phyloP scores from a whole-genome alignment of 2,329 filamentous ascomycete genomes.

The Salinomyces thailandicus region DNA sequence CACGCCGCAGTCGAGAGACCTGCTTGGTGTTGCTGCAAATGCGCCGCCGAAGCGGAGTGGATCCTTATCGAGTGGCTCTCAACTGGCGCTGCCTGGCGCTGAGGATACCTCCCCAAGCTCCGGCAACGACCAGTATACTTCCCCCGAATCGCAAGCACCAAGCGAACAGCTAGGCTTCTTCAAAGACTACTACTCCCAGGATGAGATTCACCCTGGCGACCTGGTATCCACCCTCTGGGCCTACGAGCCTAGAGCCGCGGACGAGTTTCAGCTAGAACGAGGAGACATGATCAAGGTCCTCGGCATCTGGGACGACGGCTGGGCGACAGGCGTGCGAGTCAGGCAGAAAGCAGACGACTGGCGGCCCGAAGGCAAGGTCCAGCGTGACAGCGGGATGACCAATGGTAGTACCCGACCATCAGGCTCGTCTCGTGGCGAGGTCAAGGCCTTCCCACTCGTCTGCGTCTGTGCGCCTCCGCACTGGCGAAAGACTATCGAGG shows the following conservation, averaged over 20 bases:
- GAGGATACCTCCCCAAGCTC: conserved; percentile 65
- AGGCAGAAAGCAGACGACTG: conserved; percentile 80
- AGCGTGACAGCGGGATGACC: conserved; percentile 89
- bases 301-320: conserved; percentile 98
- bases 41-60: conserved; percentile 57
- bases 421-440: conserved; percentile 51
- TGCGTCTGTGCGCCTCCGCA: conserved; percentile 92
- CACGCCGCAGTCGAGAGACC: conserved; percentile 53
- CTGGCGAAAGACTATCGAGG: conserved; percentile 94
- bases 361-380: conserved; percentile 55
- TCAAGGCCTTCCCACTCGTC: conserved; percentile 95
- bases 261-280: conserved; percentile 86
- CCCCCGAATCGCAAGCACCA: conserved; percentile 79
- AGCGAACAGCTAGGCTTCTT: conserved; percentile 94
- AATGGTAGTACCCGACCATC: conserved; percentile 48
- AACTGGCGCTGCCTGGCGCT: conserved; percentile 39
- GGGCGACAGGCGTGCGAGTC: conserved; percentile 85
- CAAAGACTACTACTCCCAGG: conserved; percentile 97
- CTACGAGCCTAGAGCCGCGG: conserved; percentile 84
- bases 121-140: conserved; percentile 68
- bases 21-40: conserved; percentile 42
- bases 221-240: conserved; percentile 90
- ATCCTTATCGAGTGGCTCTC: conserved; percentile 76
- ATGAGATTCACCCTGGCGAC: conserved; percentile 87
- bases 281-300: conserved; percentile 98